Base-by-base conservation (phyloP, 2,329 filamentous ascomycete genomes). In the Calonectria crousiana region DNA sequence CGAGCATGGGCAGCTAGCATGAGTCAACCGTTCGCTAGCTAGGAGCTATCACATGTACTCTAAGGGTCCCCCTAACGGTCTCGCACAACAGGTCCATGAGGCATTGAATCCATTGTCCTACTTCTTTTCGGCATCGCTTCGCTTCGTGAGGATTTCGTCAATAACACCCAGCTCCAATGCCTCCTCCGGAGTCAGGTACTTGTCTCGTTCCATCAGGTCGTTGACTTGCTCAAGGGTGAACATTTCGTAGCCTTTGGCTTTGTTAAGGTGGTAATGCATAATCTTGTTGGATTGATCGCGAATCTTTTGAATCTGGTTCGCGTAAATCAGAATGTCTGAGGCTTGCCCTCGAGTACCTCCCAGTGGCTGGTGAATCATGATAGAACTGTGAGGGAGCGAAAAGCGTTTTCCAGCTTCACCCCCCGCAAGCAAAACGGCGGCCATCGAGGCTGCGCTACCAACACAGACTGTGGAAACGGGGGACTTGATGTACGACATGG, bases 351-450 rank as follows among this genome's bases (percentile, higher is more conserved):
- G 86, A 5, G 92, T 93, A 0, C 92, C 92, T 60, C 96, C 96
- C 3, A 94, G 92, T 0, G 97, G 97, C 84, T 99, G 97, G 86
- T 99, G 97, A 70, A 99, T 93, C 97, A 99, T 99, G 82, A 99
- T 94, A 68, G 95, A 94, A 79, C 93, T 95, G 84, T 99, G 96
- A n/a, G 96, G 96, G 41, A 99, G 90, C 69, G 95, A 95, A 84
- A 93, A 98, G 47, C 97, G 90, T 84, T 97, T 95, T 20, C 95
- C 95, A 1, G 94, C 89, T 73, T 95, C 92, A 26, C 97, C 97
- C 60, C 96, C 97, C 62, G 94, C 94, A 0, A 99, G 91, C 1
- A 99, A 88, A 30, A 99, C 89, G 1, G 94, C 95, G 8, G 96
- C 97, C 97, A 99, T 99, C 4, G 94, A 97, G 1, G 97, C 96